A percentile compares a stretch with the other conserved stretches of the same genome.
Conservation (phyloP, 177 flowering plant species). For the Vitis hybrid region DNA sequence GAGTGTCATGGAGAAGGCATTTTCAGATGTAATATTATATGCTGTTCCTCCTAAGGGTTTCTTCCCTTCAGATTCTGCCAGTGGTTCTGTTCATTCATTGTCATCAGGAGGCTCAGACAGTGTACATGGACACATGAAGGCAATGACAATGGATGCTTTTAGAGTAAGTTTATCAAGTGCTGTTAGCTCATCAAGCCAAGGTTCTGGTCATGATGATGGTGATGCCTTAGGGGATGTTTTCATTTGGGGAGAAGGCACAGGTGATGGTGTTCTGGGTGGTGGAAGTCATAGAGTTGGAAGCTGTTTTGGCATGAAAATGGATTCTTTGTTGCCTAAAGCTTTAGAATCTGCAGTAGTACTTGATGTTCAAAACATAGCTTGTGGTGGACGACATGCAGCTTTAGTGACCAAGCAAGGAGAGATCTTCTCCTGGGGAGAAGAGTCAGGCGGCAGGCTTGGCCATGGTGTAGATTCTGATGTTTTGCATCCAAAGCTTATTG, state of each 20-base stretch:
- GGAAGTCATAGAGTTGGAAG: conserved; percentile 63
- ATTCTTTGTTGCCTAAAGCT: conserved; percentile 79
- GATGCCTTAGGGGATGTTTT: conserved; percentile 99
- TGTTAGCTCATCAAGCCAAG: conserved; percentile 95
- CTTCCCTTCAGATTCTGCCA: conserved; percentile 78
- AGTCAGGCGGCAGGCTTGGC: conserved; percentile 93
- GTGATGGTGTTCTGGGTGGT: conserved; percentile 89
- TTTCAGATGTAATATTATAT: conserved; percentile 71
- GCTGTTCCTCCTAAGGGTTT: conserved; percentile 84
- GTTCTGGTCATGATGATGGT: conserved; percentile 97
- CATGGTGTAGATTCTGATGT: conserved; percentile 98
- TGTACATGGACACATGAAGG: conserved; percentile 68
- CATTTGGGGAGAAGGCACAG: conserved; percentile 92
- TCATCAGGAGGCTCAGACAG: conserved; percentile 92
- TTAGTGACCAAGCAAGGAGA: conserved; percentile 95
- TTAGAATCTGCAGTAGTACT: conserved; percentile 93
- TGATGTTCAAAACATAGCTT: conserved; percentile 94
- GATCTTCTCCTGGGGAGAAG: conserved; percentile 96
- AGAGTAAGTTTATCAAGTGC: conserved; percentile 96
- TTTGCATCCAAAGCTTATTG: conserved; percentile 86
- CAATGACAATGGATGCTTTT: conserved; percentile 74
- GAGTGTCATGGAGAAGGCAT: conserved; percentile 68
- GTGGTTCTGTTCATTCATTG: conserved; percentile 73
- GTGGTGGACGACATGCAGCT: conserved; percentile 90
- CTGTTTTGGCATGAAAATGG: conserved; percentile 59